phyloP scores from a whole-genome alignment of 2,329 filamentous ascomycete genomes.

The Clonostachys byssicola region DNA sequence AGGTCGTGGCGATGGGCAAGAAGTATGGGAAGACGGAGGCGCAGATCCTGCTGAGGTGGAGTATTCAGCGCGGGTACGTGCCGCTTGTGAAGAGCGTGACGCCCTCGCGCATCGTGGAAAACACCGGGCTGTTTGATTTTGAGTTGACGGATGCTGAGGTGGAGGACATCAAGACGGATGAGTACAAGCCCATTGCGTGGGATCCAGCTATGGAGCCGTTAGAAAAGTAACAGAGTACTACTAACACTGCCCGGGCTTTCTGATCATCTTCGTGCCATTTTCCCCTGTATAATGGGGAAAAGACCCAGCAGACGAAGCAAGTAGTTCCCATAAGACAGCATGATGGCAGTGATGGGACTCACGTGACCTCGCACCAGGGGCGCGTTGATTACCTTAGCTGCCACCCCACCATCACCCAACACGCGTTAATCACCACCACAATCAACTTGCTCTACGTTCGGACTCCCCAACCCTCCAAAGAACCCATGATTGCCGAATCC shows the following conservation, averaged over 20 bases:
- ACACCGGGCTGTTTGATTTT: conserved; percentile 52
- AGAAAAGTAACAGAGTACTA: conserved; percentile 19
- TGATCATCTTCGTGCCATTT: no score
- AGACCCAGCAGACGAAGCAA: no score
- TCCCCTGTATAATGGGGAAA: no score
- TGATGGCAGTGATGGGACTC: background rate
- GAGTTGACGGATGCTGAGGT: conserved; percentile 50
- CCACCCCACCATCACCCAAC: background rate
- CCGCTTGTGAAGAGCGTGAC: conserved; percentile 73
- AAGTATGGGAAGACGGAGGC: conserved; percentile 72
- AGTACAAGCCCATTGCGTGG: conserved; percentile 53
- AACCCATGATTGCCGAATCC: background rate
- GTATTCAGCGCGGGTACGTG: conserved; percentile 72
- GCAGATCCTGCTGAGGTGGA: conserved; percentile 78
- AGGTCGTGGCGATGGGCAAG: conserved; percentile 58
- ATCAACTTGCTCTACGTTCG: background rate
- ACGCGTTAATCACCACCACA: background rate
- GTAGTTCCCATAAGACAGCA: no score
- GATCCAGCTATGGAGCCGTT: conserved; percentile 46
- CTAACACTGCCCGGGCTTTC: no score
- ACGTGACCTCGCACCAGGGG: conserved; percentile 6
- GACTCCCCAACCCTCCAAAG: background rate
- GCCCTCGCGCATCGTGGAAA: conserved; percentile 61
- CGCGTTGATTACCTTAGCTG: conserved; percentile 2
- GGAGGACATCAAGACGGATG: conserved; percentile 39